Conservation (phyloP, 768 basidiomycete species). For the Psilocybe azurescens region DNA sequence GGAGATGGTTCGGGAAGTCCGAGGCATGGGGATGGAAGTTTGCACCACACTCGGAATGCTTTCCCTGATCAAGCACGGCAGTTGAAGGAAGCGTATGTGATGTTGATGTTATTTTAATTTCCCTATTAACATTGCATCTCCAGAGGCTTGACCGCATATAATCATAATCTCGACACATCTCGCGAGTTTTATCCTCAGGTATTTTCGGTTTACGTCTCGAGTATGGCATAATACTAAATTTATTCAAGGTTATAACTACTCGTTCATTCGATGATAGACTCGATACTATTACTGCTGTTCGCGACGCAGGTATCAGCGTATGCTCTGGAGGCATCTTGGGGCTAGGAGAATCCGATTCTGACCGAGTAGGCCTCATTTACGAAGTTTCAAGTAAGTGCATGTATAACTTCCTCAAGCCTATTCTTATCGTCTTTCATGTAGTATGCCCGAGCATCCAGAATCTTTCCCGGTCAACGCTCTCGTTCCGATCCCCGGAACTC, state of each 20-base stretch:
- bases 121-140: constrained; percentile 11
- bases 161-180: constrained; percentile 98
- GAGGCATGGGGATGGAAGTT: constrained; percentile 98
- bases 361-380: constrained; percentile 92
- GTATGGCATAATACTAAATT: constrained; percentile 1
- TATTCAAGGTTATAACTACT: constrained; percentile 86
- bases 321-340: constrained; percentile 97
- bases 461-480: constrained; percentile 98
- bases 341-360: constrained; percentile 87
- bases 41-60: constrained; percentile 99
- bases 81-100: constrained; percentile 88
- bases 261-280: constrained; percentile 94
- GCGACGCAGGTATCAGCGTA: constrained; percentile 95
- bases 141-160: constrained; percentile 95
- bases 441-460: constrained; percentile 96
- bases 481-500: constrained; percentile 95
- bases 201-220: constrained; percentile 15
- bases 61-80: constrained; percentile 87
- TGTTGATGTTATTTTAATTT: background rate
- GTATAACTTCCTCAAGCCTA: background rate
- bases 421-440: constrained; percentile 35
- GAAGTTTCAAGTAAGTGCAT: constrained; percentile 80
- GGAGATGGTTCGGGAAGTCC: constrained; percentile 88
- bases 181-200: constrained; percentile 96
- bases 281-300: constrained; percentile 87